Base-by-base conservation (phyloP, 805 yeast species). In the Saturnispora galanensis region DNA sequence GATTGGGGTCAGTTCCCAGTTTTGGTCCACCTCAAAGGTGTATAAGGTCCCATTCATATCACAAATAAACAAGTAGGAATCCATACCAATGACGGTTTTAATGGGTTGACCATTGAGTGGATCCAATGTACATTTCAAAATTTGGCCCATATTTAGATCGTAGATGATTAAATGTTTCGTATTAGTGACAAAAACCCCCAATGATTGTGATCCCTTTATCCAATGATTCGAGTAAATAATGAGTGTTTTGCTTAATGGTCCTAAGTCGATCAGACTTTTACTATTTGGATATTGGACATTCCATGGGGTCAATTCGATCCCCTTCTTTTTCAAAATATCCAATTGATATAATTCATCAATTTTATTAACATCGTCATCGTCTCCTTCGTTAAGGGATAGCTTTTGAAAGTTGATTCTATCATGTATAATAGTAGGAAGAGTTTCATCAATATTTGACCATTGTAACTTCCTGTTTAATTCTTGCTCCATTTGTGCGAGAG, bases 401-500 rank as follows among this genome's bases (percentile, higher is more conserved):
- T 50, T 50, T 8, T 55, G 41, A 46, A 56, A 65, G 21, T 57
- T 53, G 13, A 56, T 45, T 31, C 69, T 48, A 47, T 67, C 72
- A 4, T 50, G 48, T 9, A 70, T 50, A 3, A 69, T 67, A 1
- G 62, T 55, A 30, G 55, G 58, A 17, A 70, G 51, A 0, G 68
- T 51, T 48, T 67, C 73, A 21, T 61, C 67, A 2, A 62, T 39
- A 3, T 26, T 41, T 4, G 48, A 38, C n/a, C 16, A 35, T n/a
- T 45, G 42, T 41, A 55, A 56, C 33, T 54, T 57, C 36, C 48
- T 58, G 10, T 75, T 73, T 38, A 66, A 54, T 45, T 76, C 80
- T 12, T 52, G 48, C 50, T 77, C 73, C 39, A 81, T 74, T 2
- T 64, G 53, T n/a, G 59, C 55, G 11, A 80, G 58, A 0, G 89